Conservation (phyloP, 331 rosid species). For the Arachis monticola region DNA sequence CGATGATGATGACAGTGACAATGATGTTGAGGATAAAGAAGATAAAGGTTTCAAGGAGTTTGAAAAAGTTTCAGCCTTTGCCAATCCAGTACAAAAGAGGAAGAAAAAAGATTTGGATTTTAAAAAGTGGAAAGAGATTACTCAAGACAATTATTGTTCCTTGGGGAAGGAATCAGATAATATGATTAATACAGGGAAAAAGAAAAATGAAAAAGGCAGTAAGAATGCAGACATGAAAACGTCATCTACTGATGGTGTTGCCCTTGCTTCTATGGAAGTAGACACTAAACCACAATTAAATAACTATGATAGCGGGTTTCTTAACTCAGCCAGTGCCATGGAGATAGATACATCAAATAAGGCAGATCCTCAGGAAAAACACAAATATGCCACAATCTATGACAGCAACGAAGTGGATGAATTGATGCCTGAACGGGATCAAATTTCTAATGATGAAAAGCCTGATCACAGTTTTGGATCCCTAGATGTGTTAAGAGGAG, state of each 20-base stretch:
- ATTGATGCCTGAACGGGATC: slow-evolving; percentile 15
- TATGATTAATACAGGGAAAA: slow-evolving; percentile 31
- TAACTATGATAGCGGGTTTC: slow-evolving; percentile 15
- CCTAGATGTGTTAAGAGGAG: slow-evolving; percentile 29
- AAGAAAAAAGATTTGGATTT: slow-evolving; percentile 68
- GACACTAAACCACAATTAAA: slow-evolving; percentile 32
- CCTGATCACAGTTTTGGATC: slow-evolving; percentile 36
- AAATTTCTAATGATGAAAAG: slow-evolving; percentile 23
- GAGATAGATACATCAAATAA: slow-evolving; percentile 45
- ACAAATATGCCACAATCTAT: slow-evolving; percentile 5
- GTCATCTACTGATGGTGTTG: slow-evolving; percentile 38
- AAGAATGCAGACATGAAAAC: slow-evolving; percentile 40
- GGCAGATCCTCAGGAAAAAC: slow-evolving; percentile 30
- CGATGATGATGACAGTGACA: slow-evolving; percentile 28
- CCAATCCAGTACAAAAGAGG: slow-evolving; percentile 71
- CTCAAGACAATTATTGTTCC: slow-evolving; percentile 45
- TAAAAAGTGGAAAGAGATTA: slow-evolving; percentile 67
- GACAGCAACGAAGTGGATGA: slow-evolving; percentile 34
- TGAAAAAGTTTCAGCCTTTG: slow-evolving; percentile 59
- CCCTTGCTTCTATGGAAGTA: slow-evolving; percentile 30
- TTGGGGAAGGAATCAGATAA: slow-evolving; percentile 40
- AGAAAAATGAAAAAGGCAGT: slow-evolving; percentile 34
- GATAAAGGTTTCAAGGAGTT: slow-evolving; percentile 49
- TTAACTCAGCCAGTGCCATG: slow-evolving; percentile 35
- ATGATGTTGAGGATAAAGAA: slow-evolving; percentile 49